These are phyloP conservation scores for Labyrinthula sp. DNA, from an alignment of 352 stramenopile genomes.

Conservation along the genomic window DNA sequence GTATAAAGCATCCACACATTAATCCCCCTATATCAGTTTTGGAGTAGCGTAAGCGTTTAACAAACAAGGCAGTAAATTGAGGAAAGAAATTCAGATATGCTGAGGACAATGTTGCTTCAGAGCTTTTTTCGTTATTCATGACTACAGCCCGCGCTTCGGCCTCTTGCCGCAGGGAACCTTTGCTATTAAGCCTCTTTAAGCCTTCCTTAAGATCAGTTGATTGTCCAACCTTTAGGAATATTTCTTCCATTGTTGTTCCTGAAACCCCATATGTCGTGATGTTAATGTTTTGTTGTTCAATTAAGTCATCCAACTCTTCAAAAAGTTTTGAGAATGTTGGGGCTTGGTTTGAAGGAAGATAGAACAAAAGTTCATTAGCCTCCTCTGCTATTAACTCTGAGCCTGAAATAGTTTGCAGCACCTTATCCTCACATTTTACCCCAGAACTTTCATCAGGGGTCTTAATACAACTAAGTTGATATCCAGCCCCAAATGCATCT, in stretches of 20 bases:
- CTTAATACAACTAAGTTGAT: constrained; percentile 37
- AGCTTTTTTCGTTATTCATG: no score
- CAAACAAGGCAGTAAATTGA: no score
- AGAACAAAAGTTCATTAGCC: constrained; percentile 74
- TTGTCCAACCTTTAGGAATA: constrained; percentile 60
- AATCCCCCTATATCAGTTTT: no score
- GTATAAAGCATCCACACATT: no score
- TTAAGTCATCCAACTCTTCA: constrained; percentile 43
- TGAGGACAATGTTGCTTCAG: no score
- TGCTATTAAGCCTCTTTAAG: not conserved
- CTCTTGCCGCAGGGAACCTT: not conserved
- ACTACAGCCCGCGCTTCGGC: no score
- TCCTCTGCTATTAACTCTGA: constrained; percentile 74
- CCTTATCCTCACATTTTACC: not conserved
- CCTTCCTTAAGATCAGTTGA: constrained; percentile 1
- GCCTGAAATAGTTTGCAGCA: no score
- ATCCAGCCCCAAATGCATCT: constrained; percentile 55
- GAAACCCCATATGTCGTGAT: constrained; percentile 30
- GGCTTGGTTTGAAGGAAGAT: constrained; percentile 62
- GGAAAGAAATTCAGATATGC: no score
- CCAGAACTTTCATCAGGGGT: no score
- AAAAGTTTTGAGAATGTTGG: constrained; percentile 51
- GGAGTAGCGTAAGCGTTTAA: no score
- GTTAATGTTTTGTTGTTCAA: constrained; percentile 29
- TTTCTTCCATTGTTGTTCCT: constrained; percentile 54